Percentiles rank a stretch among this genome's conserved stretches.
Conservation (phyloP, 441 rosid genomes). For the Populus trichocarpa region DNA sequence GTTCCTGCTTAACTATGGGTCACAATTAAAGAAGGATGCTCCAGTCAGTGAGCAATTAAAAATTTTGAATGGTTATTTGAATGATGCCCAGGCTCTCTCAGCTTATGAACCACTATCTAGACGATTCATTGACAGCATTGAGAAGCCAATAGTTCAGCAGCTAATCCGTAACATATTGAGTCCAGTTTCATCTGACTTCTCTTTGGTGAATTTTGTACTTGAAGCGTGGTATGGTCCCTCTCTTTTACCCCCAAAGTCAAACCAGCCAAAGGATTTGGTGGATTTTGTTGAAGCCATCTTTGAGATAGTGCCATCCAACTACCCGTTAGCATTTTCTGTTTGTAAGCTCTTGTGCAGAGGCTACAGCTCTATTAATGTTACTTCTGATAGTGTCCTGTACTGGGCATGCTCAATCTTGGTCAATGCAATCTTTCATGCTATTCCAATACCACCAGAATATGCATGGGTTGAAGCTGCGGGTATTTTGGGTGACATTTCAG, state of each 20-base stretch:
- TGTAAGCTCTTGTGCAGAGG: conserved; percentile 45
- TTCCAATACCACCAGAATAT: conserved; percentile 81
- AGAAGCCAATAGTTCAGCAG: conserved; percentile 59
- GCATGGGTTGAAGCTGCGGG: conserved; percentile 75
- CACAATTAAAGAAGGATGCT: conserved; percentile 33
- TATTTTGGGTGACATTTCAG: conserved; percentile 38
- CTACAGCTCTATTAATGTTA: conserved; percentile 14
- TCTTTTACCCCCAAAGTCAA: conserved; percentile 55
- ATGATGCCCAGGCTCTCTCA: conserved; percentile 38
- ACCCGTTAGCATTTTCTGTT: conserved; percentile 58
- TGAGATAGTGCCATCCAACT: conserved; percentile 66
- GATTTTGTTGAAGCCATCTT: conserved; percentile 77
- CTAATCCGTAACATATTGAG: conserved; percentile 51
- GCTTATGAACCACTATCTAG: conserved; percentile 56
- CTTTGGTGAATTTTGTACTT: conserved; percentile 57
- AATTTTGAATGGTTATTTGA: conserved; percentile 52
- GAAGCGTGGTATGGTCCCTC: conserved; percentile 78
- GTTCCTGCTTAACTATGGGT: conserved; percentile 40
- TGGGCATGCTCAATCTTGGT: conserved; percentile 71
- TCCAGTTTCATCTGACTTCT: conserved; percentile 51
- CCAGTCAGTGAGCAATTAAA: conserved; percentile 39
- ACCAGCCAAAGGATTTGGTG: conserved; percentile 57
- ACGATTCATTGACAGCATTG: conserved; percentile 52
- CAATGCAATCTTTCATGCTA: conserved; percentile 52
- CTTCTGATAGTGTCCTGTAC: conserved; percentile 47